Percentiles rank a stretch among this genome's conserved stretches.
Evolutionary conservation across 306 rosid genomes (phyloP).

Genomic region (Lathyrus tuberosus): DNA sequence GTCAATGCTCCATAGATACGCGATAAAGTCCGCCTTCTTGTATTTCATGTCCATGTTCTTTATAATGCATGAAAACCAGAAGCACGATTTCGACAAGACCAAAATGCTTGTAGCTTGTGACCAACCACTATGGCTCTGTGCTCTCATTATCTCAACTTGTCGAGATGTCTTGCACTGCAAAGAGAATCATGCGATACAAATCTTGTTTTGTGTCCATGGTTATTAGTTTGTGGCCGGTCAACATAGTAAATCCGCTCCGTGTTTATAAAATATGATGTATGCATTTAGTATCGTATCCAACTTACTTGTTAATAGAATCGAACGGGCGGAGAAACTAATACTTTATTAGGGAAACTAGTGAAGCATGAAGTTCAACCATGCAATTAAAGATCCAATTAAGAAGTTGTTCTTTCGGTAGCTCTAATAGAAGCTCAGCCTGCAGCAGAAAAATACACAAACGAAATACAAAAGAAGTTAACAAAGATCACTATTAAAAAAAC

Average conservation of each 20-base stretch:
- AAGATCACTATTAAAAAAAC: constrained; percentile 25
- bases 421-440: constrained; percentile 95
- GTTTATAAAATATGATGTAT: constrained; percentile 15
- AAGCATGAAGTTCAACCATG: constrained; percentile 89
- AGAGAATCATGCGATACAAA: constrained; percentile 32
- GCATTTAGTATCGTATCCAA: constrained; percentile 24
- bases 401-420: constrained; percentile 92
- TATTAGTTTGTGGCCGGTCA: constrained; percentile 23
- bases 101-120: constrained; percentile 13
- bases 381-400: constrained; percentile 91
- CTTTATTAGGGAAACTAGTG: too few relatives aligned
- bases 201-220: constrained; percentile 28
- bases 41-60: constrained; percentile 7
- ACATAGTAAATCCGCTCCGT: constrained; percentile 2
- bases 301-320: too few relatives aligned
- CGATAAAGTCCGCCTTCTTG: constrained; percentile 4
- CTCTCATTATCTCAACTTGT: constrained; percentile 29
- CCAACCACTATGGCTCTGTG: constrained; percentile 27
- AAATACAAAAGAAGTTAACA: constrained; percentile 14
- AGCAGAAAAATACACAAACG: constrained; percentile 32
- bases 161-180: constrained; percentile 28
- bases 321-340: too few relatives aligned
- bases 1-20: too few relatives aligned
- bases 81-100: constrained; percentile 29
- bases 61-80: constrained; percentile 37